Evolutionary conservation across 2,329 filamentous ascomycete species (phyloP).

Genomic region (Macrophomina tecta): DNA sequence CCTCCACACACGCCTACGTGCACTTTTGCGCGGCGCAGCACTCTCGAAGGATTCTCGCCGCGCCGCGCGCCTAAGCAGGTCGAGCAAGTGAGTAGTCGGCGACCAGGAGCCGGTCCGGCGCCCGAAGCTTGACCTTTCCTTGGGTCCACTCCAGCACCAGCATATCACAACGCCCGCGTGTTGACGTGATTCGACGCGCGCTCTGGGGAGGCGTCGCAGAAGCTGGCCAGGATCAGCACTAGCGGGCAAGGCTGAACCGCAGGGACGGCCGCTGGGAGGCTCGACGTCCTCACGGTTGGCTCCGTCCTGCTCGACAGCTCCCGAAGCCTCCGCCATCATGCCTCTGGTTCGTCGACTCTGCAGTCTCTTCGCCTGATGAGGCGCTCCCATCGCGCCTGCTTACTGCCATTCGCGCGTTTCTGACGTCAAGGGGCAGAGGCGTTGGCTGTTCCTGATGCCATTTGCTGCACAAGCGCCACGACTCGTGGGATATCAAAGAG

Average conservation of each 20-base stretch:
- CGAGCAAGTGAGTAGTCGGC: neutral
- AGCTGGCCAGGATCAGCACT: slow-evolving; percentile 5
- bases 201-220: slow-evolving; percentile 5
- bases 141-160: neutral
- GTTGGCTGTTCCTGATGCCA: neutral
- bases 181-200: slow-evolving; percentile 17
- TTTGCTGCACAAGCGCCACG: neutral
- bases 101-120: neutral
- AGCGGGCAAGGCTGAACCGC: slow-evolving; percentile 20
- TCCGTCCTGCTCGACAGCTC: neutral
- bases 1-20: neutral
- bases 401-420: neutral
- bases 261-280: neutral
- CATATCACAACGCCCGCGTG: neutral
- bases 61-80: neutral
- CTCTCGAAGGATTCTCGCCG: neutral
- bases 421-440: neutral
- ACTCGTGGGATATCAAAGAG: neutral
- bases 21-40: slow-evolving; percentile 7
- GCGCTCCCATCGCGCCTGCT: neutral
- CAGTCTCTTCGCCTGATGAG: neutral
- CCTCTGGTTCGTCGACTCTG: neutral
- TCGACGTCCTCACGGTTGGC: neutral
- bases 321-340: slow-evolving; percentile 3
- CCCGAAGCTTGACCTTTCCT: neutral